Evolutionary conservation across 2,329 filamentous ascomycete genomes (phyloP), one percentile per base, ranked within the genome.

Genomic region (Ascocoryne sarcoides): DNA sequence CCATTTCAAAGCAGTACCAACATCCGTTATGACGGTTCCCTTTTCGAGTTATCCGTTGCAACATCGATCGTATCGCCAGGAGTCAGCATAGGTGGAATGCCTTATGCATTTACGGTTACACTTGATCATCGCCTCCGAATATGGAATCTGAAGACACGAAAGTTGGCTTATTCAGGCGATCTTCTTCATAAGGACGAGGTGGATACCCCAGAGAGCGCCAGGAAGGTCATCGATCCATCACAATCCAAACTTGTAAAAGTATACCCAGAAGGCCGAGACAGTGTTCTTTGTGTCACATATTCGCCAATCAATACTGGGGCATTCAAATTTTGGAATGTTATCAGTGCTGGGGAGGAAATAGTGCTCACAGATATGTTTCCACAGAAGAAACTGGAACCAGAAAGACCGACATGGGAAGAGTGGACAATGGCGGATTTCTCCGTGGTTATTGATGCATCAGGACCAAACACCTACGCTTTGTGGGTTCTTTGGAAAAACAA

Each of bases 251-350:
- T 95, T 10, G 70, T 95, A 42, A 79, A 82, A 41, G 68, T 95
- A 14, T 70, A 89, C 39, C 76, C 79, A 10, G 68, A 65, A 30
- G 65, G 59, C 31, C 65, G 68, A 18, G 74, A 75, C 12, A 67
- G 68, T 39, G 66, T 71, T 29, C 60, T 76, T 10, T 75, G 90
- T 39, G 78, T 86, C 28, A 90, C 87, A 7, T 95, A 88, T 61
- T 95, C 89, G 9, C 90, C 92, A 0, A 78, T 92, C 48, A 84
- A 88, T 20, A 76, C 80, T 30, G 84, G 92, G 26, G 82, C 90
- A 58, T 96, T 98, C 71, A 96, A 95, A 61, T 89, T 98, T 58
- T 98, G 89, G 86, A 71, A 67, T 49, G 63, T 78, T n/a, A 75
- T 76, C 39, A 75, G 83, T 14, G 75, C 79, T 50, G 75, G 80